Conservation (phyloP, 2,329 filamentous ascomycete species). For the Cladosporium sphaerospermum region DNA sequence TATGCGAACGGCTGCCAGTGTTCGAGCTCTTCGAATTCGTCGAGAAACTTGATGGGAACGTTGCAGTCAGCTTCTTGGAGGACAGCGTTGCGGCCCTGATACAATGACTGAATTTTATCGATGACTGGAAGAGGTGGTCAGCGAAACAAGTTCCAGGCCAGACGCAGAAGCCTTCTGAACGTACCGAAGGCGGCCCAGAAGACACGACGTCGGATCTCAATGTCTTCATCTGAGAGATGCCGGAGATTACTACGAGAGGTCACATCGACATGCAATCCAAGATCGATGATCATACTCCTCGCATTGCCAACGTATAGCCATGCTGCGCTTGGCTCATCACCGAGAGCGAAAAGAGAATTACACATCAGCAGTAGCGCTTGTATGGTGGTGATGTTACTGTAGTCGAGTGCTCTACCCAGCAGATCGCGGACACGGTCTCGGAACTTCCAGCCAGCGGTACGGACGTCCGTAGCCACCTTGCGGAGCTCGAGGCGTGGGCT, state of each 20-base stretch:
- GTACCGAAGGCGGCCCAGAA: slow-evolving; percentile 42
- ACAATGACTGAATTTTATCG: slow-evolving; percentile 6
- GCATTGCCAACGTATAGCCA: slow-evolving; percentile 8
- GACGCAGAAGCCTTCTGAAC: slow-evolving; percentile 48
- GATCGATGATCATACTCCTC: slow-evolving; percentile 8
- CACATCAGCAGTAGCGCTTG: slow-evolving; percentile 4
- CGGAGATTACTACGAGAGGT: slow-evolving; percentile 6
- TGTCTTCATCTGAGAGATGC: slow-evolving; percentile 40
- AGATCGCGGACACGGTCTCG: slow-evolving; percentile 1
- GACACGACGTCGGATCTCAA: slow-evolving; percentile 40
- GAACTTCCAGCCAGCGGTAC: slow-evolving; percentile 5
- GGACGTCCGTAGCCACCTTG: slow-evolving; percentile 1
- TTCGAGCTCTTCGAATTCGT: slow-evolving; percentile 10
- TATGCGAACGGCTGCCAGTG: slow-evolving; percentile 8
- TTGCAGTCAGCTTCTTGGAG: slow-evolving; percentile 6
- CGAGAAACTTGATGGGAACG: slow-evolving; percentile 7
- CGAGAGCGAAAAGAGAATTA: background rate
- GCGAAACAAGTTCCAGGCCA: slow-evolving; percentile 36
- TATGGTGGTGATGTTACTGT: slow-evolving; percentile 8
- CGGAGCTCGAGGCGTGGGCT: slow-evolving; percentile 6
- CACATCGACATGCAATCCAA: slow-evolving; percentile 35
- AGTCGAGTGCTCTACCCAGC: slow-evolving; percentile 2
- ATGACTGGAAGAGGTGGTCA: slow-evolving; percentile 20
- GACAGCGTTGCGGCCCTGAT: slow-evolving; percentile 3
- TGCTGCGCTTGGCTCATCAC: slow-evolving; percentile 6